A percentile compares a stretch with the other conserved stretches of the same genome.
phyloP scores from a whole-genome alignment of 2,329 filamentous ascomycete genomes.

The Thielaviopsis euricoi region DNA sequence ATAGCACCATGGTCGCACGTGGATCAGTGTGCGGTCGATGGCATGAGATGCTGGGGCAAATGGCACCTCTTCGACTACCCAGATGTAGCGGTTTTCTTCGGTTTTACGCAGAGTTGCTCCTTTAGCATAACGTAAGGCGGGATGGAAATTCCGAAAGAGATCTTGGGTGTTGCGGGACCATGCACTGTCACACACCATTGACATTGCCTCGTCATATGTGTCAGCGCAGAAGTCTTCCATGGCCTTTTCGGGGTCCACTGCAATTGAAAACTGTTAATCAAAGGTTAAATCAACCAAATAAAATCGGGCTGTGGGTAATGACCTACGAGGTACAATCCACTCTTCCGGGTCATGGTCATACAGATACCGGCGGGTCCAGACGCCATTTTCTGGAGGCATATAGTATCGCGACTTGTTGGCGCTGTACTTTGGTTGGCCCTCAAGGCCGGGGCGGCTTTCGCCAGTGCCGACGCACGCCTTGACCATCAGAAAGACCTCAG shows the following conservation, averaged over 20 bases:
- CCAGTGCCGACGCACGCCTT: background rate
- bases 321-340: slow-evolving; percentile 1
- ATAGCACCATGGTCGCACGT: slow-evolving; percentile 7
- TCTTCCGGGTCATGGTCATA: slow-evolving; percentile 1
- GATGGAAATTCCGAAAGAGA: slow-evolving; percentile 2
- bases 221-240: background rate
- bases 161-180: background rate
- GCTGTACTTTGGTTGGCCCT: background rate
- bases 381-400: background rate
- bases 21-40: background rate
- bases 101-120: background rate
- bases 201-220: background rate
- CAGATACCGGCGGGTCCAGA: background rate
- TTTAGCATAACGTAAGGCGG: background rate
- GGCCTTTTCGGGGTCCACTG: background rate
- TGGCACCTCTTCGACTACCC: slow-evolving; percentile 1
- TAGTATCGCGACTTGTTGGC: background rate
- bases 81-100: background rate
- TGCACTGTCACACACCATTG: background rate
- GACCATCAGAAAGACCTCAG: background rate
- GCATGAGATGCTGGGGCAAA: background rate
- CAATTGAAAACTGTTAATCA: background rate
- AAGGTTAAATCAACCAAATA: background rate
- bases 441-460: slow-evolving; percentile 2
- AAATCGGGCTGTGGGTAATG: background rate